Base-by-base conservation (phyloP, 805 yeast genomes). In the Sugiyamaella lignohabitans region DNA sequence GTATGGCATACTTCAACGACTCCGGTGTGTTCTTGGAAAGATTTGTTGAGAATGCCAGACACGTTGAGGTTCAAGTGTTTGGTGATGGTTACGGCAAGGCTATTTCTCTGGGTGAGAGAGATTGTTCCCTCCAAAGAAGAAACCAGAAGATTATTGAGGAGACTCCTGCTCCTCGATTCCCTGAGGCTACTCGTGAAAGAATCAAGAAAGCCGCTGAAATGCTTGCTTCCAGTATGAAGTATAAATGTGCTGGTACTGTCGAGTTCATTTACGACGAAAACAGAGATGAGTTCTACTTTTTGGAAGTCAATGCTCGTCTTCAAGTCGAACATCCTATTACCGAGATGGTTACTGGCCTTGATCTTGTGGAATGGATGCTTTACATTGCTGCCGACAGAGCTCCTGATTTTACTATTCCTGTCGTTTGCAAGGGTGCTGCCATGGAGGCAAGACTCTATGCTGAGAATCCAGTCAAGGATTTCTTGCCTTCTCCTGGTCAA, bases 241-340 rank as follows among this genome's bases (percentile, higher is more conserved):
- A 93, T 70, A 88, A 87, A 68, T 81, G 96, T 68, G 98, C 98
- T 36, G 98, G 98, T 65, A 91, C 98, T 4, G 95, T 93, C 58
- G 98, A 91, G 68, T 91, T 82, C 64, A 89, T 91, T 59, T 91
- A 86, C 61, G 98, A 93, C 62, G 83, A 84, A 59, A 73, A 66
- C 46, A 72, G 95, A 57, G 91, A 89, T 62, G 93, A 83, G 62
- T 93, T 91, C 65, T 91, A 91, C 71, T 91, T 91, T 70, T 72
- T 91, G 60, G 98, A 91, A 66, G 98, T 91, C 54, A 91, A 91
- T 64, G 95, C 98, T 10, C 81, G 98, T 63, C 76, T 91, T 57
- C 98, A 91, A 67, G 98, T 91, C 41, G 98, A 91, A 71, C 98
- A 91, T 66, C 98, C 98, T 36, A 83, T 93, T 59, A 91, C 98